Conservation (phyloP, 768 basidiomycete genomes). For the Melanogaster broomeanus region DNA sequence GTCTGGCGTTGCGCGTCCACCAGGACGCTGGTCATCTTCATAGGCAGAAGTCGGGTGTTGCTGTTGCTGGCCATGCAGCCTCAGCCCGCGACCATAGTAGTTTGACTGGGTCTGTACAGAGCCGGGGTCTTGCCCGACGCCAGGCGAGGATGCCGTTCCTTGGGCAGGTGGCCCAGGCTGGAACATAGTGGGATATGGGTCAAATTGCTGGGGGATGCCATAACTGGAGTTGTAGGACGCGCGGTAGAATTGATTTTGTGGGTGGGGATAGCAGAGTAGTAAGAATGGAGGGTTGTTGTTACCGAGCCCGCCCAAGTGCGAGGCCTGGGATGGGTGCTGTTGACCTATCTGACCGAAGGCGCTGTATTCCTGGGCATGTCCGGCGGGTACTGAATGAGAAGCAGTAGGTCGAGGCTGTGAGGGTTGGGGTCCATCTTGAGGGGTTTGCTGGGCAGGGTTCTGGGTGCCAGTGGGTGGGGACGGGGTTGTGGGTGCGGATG, state of each 20-base stretch:
- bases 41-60: conserved; percentile 48
- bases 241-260: conserved; percentile 77
- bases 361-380: conserved; percentile 60
- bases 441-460: conserved; percentile 37
- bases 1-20: conserved; percentile 27
- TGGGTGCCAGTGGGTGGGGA: too few species aligned
- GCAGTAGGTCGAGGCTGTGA: conserved; percentile 49
- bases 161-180: conserved; percentile 71
- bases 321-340: conserved; percentile 54
- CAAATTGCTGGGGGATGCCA: conserved; percentile 63
- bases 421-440: conserved; percentile 42
- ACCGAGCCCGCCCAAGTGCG: conserved; percentile 55
- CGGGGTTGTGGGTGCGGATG: too few species aligned
- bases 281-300: conserved; percentile 64
- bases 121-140: conserved; percentile 62
- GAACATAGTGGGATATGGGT: conserved; percentile 79
- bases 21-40: conserved; percentile 35
- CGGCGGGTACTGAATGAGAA: conserved; percentile 61
- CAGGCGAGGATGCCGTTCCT: conserved; percentile 62
- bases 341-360: conserved; percentile 66
- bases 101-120: conserved; percentile 54
- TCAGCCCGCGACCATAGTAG: conserved; percentile 60
- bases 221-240: conserved; percentile 64
- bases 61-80: conserved; percentile 66
- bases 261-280: conserved; percentile 65